Conservation (phyloP, 2,329 filamentous ascomycete species). For the Boeremia exigua region DNA sequence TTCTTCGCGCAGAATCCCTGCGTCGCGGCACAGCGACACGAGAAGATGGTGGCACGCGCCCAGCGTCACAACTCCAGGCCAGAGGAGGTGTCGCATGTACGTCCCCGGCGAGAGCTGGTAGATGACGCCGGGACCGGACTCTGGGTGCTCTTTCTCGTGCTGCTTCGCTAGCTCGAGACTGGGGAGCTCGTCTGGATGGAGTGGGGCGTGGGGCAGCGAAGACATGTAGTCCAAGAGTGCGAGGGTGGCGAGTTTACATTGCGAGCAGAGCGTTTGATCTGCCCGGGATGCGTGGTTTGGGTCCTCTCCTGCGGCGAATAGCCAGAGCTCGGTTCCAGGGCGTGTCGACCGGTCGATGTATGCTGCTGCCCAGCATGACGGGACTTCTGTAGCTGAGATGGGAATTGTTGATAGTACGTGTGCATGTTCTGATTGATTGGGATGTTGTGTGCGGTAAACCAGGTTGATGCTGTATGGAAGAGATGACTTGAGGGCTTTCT, state of each 20-base stretch:
- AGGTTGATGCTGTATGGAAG: constrained; percentile 67
- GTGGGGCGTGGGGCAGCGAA: constrained; percentile 32
- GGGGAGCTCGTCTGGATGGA: constrained; percentile 33
- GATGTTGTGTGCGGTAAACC: constrained; percentile 68
- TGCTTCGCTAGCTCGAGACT: constrained; percentile 36
- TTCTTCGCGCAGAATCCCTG: constrained; percentile 34
- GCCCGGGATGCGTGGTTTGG: constrained; percentile 19
- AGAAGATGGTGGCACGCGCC: constrained; percentile 51
- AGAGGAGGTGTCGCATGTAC: constrained; percentile 42
- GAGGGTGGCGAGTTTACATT: constrained; percentile 40
- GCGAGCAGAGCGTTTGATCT: constrained; percentile 25
- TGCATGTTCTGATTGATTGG: constrained; percentile 49
- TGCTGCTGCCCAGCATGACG: constrained; percentile 60
- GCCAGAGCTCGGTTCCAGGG: constrained; percentile 69
- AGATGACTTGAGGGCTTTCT: constrained; percentile 57
- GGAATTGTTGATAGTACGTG: constrained; percentile 50
- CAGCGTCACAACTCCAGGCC: constrained; percentile 50
- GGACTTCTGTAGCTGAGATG: constrained; percentile 17
- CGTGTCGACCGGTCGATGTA: constrained; percentile 67
- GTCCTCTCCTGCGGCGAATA: constrained; percentile 56
- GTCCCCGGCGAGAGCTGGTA: constrained; percentile 29
- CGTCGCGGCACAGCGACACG: constrained; percentile 28
- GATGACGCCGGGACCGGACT: constrained; percentile 24
- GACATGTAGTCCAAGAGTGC: constrained; percentile 38
- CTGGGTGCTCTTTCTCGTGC: constrained; percentile 36